Evolutionary conservation across 192 early-diverging fungal species (phyloP).

Genomic region (Coemansia sp.): DNA sequence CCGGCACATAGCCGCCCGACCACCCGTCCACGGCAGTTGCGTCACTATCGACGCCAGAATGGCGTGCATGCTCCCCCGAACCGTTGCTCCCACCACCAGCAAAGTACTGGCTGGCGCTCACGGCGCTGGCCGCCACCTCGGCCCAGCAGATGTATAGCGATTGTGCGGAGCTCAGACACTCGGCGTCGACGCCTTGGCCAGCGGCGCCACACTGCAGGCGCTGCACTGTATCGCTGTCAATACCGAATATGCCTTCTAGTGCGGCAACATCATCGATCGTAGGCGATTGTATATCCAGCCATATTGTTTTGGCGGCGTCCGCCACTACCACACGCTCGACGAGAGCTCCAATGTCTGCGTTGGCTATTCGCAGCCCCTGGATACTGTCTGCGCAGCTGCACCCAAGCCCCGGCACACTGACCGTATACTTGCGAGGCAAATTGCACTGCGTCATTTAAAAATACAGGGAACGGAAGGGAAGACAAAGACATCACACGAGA

Average conservation of each 20-base stretch:
- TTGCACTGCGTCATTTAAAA: constrained; percentile 1
- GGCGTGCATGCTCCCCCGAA: no score
- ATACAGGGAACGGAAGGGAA: background rate
- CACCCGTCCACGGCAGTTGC: constrained; percentile 8
- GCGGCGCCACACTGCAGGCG: constrained; percentile 4
- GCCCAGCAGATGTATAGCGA: constrained; percentile 46
- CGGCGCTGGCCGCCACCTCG: constrained; percentile 16
- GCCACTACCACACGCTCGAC: constrained; percentile 7
- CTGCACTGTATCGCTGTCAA: constrained; percentile 3
- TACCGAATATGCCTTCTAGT: constrained; percentile 31
- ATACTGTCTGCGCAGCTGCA: constrained; percentile 6
- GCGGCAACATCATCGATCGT: constrained; percentile 22
- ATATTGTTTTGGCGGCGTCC: constrained; percentile 17
- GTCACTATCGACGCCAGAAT: background rate
- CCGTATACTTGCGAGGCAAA: constrained; percentile 17
- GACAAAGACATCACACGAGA: background rate
- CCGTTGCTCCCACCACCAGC: background rate
- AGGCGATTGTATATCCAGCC: constrained; percentile 35
- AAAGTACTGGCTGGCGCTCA: constrained; percentile 16
- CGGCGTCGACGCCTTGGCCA: constrained; percentile 4
- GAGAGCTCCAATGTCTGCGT: constrained; percentile 8
- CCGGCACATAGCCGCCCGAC: constrained; percentile 35
- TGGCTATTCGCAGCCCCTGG: constrained; percentile 8
- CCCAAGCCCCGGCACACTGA: constrained; percentile 33
- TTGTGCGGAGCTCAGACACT: constrained; percentile 10